A percentile compares a stretch with the other conserved stretches of the same genome.
These are phyloP conservation scores for Zhuliangozyma parablackwelliae DNA, from an alignment of 1,139 yeast genomes.

Conservation along the genomic window DNA sequence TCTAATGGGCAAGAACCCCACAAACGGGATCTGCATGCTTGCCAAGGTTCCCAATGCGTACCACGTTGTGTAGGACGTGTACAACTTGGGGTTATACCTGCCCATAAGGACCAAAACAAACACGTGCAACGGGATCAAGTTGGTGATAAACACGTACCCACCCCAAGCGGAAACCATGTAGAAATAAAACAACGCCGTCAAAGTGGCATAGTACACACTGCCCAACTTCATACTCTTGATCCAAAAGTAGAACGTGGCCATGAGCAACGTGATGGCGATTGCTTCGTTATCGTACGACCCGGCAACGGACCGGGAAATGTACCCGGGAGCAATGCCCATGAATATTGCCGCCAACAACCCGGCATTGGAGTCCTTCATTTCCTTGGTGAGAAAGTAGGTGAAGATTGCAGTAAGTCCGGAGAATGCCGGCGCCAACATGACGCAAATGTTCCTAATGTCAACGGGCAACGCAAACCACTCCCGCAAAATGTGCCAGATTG, in stretches of 20 bases:
- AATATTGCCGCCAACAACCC: conserved; percentile 91
- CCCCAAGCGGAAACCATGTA: conserved; percentile 99
- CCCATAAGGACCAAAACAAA: conserved; percentile 93
- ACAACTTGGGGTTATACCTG: conserved; percentile 75
- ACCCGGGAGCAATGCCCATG: conserved; percentile 98
- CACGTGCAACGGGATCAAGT: conserved; percentile 92
- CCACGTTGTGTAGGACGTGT: conserved; percentile 95
- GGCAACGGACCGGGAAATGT: conserved; percentile 96
- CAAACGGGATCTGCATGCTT: conserved; percentile 98
- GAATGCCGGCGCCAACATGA: conserved; percentile 93
- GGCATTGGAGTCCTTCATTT: conserved; percentile 86
- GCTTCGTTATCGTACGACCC: conserved; percentile 99
- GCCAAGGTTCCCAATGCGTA: conserved; percentile 93
- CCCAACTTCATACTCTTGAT: conserved; percentile 90
- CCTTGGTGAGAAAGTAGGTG: conserved; percentile 85
- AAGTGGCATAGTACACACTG: conserved; percentile 76
- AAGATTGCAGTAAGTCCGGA: conserved; percentile 90
- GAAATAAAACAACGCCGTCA: conserved; percentile 86
- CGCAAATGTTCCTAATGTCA: conserved; percentile 94
- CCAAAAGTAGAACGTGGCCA: conserved; percentile 97
- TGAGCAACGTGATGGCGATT: conserved; percentile 90
- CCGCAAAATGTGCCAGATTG: conserved; percentile 73
- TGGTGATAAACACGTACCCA: conserved; percentile 97
- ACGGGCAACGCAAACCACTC: conserved; percentile 70
- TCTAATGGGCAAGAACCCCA: conserved; percentile 93